Conservation (phyloP, 345 rosid species). For the Melastoma malabathricum region DNA sequence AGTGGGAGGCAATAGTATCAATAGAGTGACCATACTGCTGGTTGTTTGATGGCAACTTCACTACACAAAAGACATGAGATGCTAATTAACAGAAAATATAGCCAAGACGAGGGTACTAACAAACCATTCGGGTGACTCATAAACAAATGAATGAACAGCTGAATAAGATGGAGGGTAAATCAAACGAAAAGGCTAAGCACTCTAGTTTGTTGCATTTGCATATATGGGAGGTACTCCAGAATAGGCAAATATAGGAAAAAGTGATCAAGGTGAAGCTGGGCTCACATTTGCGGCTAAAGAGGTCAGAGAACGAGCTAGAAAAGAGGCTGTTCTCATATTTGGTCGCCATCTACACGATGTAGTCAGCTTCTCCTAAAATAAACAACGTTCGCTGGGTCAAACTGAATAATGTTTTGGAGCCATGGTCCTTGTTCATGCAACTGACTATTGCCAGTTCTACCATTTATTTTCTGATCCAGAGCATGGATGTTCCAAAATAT, state of each 20-base stretch:
- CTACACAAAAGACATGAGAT: conserved; percentile 26
- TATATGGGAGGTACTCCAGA: no score
- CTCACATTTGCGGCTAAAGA: conserved; percentile 63
- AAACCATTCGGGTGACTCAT: no score
- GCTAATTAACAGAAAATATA: not conserved
- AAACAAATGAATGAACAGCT: not conserved
- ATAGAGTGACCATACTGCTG: conserved; percentile 28
- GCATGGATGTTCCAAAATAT: no score
- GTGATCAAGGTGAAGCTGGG: conserved; percentile 3
- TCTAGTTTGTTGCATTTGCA: no score
- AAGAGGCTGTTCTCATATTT: conserved; percentile 80
- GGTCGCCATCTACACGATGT: conserved; percentile 24
- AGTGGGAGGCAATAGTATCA: conserved; percentile 28
- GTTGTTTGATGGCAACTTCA: conserved; percentile 39
- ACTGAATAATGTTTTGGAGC: conserved; percentile 32
- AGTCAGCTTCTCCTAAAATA: conserved; percentile 20
- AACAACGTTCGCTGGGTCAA: conserved; percentile 19
- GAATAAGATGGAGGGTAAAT: not conserved
- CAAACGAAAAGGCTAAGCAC: not conserved
- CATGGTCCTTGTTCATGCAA: conserved; percentile 12
- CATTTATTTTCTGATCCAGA: no score
- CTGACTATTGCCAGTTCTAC: no score
- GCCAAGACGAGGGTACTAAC: no score
- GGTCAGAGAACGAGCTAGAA: conserved; percentile 81
- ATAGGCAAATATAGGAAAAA: not conserved